phyloP scores from a whole-genome alignment of 768 basidiomycete species.

The Filobasidium floriforme region DNA sequence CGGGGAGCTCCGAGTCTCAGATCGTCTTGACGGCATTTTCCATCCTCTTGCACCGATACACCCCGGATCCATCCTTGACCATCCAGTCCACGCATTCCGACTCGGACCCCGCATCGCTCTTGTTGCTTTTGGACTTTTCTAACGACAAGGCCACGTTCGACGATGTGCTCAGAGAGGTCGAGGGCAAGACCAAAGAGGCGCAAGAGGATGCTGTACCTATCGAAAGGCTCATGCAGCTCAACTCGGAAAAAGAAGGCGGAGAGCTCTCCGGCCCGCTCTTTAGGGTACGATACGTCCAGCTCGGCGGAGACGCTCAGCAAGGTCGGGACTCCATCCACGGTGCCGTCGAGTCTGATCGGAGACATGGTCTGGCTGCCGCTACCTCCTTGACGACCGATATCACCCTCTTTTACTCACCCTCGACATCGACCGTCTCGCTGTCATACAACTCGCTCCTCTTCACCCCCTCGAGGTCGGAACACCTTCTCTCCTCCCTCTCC shows the following conservation, averaged over 20 bases:
- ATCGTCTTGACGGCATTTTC: slow-evolving; percentile 85
- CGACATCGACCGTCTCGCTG: slow-evolving; percentile 64
- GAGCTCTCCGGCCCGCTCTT: slow-evolving; percentile 57
- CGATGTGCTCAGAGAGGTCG: slow-evolving; percentile 76
- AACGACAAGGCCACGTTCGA: slow-evolving; percentile 74
- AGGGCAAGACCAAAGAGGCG: slow-evolving; percentile 74
- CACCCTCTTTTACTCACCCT: slow-evolving; percentile 72
- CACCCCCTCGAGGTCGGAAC: slow-evolving; percentile 64
- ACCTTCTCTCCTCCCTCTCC: slow-evolving; percentile 77
- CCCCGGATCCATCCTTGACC: slow-evolving; percentile 86
- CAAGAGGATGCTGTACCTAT: slow-evolving; percentile 74
- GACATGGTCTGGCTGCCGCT: slow-evolving; percentile 13
- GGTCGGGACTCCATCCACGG: slow-evolving; percentile 52
- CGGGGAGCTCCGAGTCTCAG: slow-evolving; percentile 72
- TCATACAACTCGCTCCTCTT: slow-evolving; percentile 94
- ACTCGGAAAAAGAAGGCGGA: slow-evolving; percentile 32
- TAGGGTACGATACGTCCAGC: slow-evolving; percentile 93
- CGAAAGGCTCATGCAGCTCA: slow-evolving; percentile 63
- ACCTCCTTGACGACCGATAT: slow-evolving; percentile 85
- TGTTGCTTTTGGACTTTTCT: slow-evolving; percentile 75
- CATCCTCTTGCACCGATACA: slow-evolving; percentile 85
- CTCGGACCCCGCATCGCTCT: slow-evolving; percentile 58
- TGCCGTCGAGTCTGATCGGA: slow-evolving; percentile 26
- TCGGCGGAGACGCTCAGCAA: slow-evolving; percentile 48
- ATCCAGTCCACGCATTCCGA: slow-evolving; percentile 73